Conservation (phyloP, 495 filamentous ascomycete genomes). For the Thermothielavioides terrestris region DNA sequence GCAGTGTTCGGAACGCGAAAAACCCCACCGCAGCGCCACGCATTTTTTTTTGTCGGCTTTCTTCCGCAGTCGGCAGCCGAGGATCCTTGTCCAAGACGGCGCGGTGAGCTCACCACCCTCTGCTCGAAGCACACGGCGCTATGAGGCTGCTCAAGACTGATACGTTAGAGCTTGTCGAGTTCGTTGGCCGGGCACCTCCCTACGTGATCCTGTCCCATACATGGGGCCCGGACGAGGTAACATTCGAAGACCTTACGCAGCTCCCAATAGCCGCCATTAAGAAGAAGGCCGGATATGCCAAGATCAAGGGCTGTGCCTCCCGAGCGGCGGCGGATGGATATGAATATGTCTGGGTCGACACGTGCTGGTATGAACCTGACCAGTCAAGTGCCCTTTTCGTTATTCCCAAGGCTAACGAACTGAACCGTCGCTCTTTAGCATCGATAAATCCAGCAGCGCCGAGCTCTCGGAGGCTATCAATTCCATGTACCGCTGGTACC, state of each 20-base stretch:
- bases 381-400: neutral
- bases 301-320: conserved; percentile 16
- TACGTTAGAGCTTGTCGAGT: conserved; percentile 13
- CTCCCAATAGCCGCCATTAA: neutral
- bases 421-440: conserved; percentile 15
- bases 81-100: too few relatives aligned
- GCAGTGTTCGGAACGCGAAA: too few relatives aligned
- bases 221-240: conserved; percentile 35
- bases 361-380: conserved; percentile 16
- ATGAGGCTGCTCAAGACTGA: conserved; percentile 17
- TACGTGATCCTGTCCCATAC: conserved; percentile 42
- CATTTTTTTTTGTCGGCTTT: too few relatives aligned
- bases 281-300: conserved; percentile 17
- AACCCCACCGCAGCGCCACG: too few relatives aligned
- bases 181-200: conserved; percentile 9
- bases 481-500: conserved; percentile 34
- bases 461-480: conserved; percentile 38
- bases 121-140: too few relatives aligned
- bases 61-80: too few relatives aligned
- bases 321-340: conserved; percentile 9
- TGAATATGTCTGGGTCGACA: conserved; percentile 28
- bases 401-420: too few relatives aligned
- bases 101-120: too few relatives aligned
- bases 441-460: conserved; percentile 32
- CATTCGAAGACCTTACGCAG: conserved; percentile 27